Evolutionary conservation across 2,329 filamentous ascomycete genomes (phyloP).

Genomic region (Fusarium robinianum): DNA sequence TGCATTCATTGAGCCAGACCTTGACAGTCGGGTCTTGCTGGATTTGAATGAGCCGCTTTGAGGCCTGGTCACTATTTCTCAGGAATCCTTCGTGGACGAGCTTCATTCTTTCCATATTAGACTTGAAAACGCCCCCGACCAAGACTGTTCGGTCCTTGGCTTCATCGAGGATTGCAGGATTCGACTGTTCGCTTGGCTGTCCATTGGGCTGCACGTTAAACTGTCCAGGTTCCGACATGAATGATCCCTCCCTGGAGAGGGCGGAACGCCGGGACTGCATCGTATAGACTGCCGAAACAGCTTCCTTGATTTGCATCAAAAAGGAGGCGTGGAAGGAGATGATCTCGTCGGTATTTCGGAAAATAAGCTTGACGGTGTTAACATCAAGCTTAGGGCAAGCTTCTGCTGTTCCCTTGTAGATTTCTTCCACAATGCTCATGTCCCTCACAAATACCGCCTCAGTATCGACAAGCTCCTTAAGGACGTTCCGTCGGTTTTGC

Average conservation of each 20-base stretch:
- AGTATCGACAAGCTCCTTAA: constrained; percentile 92
- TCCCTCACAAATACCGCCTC: constrained; percentile 90
- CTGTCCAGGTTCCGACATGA: constrained; percentile 48
- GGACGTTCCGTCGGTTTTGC: constrained; percentile 81
- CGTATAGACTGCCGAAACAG: constrained; percentile 78
- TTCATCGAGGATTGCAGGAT: constrained; percentile 52
- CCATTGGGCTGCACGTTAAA: no score
- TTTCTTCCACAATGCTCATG: constrained; percentile 96
- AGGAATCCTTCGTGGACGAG: constrained; percentile 64
- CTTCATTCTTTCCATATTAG: constrained; percentile 65
- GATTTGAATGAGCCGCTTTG: constrained; percentile 64
- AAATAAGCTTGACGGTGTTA: constrained; percentile 87
- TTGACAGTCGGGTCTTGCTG: constrained; percentile 66
- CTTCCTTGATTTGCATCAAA: constrained; percentile 77
- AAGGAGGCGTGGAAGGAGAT: constrained; percentile 84
- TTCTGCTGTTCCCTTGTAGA: constrained; percentile 91
- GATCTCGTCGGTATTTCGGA: constrained; percentile 90
- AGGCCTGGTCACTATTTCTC: constrained; percentile 65
- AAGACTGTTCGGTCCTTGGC: constrained; percentile 56
- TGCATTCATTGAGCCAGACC: constrained; percentile 93
- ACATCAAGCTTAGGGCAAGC: constrained; percentile 77
- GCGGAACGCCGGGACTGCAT: constrained; percentile 57
- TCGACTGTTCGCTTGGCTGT: no score
- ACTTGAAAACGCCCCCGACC: constrained; percentile 58
- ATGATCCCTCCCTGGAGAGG: constrained; percentile 48